A percentile compares a stretch with the other conserved stretches of the same genome.
Evolutionary conservation across 2,329 filamentous ascomycete genomes (phyloP).

Genomic region (Tolypocladium guangdongense): DNA sequence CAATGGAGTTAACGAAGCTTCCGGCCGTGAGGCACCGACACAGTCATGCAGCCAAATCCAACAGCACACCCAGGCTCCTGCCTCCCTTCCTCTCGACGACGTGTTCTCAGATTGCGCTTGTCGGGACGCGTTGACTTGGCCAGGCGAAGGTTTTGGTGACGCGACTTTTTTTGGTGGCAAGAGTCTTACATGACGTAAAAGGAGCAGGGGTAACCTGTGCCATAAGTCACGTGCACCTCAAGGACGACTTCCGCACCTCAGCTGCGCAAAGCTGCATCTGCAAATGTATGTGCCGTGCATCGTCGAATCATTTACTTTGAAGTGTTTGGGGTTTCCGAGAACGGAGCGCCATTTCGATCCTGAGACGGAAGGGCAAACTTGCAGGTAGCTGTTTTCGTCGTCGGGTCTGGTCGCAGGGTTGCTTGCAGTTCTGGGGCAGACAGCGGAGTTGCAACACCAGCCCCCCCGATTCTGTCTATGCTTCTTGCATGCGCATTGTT

Average conservation of each 20-base stretch:
- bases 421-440: neutral
- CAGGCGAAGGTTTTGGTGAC: neutral
- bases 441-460: too few relatives aligned
- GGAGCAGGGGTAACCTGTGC: too few relatives aligned
- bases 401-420: too few relatives aligned
- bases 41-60: neutral
- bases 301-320: neutral
- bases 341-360: neutral
- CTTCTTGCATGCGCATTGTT: too few relatives aligned
- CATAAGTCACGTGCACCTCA: neutral
- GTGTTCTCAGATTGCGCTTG: neutral
- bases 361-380: neutral
- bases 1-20: slow-evolving; percentile 3
- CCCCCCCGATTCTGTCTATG: too few relatives aligned
- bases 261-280: neutral
- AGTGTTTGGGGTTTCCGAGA: neutral
- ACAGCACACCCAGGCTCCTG: neutral
- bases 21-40: neutral
- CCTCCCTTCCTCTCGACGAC: neutral
- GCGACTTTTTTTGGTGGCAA: neutral
- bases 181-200: neutral
- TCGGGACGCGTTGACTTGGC: neutral
- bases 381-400: neutral
- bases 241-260: neutral
- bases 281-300: neutral